Evolutionary conservation across 352 stramenopile species (phyloP), one percentile per base, ranked within the genome.

Genomic region (Globisporangium ultimum): DNA sequence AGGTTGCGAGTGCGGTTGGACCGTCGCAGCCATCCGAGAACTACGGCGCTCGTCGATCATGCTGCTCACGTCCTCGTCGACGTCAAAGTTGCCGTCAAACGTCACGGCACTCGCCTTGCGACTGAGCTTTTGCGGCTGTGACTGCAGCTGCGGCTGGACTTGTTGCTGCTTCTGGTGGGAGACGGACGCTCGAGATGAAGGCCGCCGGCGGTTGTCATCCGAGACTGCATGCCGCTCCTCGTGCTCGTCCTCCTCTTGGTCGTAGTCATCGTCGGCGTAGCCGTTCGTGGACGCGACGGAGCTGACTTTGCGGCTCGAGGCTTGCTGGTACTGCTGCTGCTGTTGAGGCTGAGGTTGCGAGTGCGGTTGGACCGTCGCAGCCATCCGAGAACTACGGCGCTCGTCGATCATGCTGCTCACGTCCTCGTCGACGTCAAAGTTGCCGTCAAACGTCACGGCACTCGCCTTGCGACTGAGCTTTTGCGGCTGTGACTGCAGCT

Each of bases 251-350:
- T 32, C 24, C 2, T 32, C 24, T 32, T 32, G 2, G 13, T 28
- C 24, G 38, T 6, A 20, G 18, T 15, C 53, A 40, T 24, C 53
- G 20, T 45, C 42, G 12, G n/a, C 24, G 22, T 60, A 50, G 20
- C 57, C 58, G 9, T 64, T 65, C 36, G 17, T 48, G 9, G 58
- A 46, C 0, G 64, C 52, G 41, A 67, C 53, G 3, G 67, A 66
- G 36, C 54, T 64, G 13, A 42, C 41, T 18, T 58, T 58, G 53
- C 53, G 53, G 21, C 21, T 34, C 51, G 45, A 10, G 40, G 21
- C 22, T 41, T 46, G 40, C 15, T 58, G 53, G 0, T 15, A 22
- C 15, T 9, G 28, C 7, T 55, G 48, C 5, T 32, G 24, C 24
- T 32, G 24, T 32, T 32, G 24, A 32, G 24, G 5, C 24, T 32